Evolutionary conservation across 2,329 filamentous ascomycete genomes (phyloP), one percentile per base, ranked within the genome.

Genomic region (Colletotrichum neosansevieriae): DNA sequence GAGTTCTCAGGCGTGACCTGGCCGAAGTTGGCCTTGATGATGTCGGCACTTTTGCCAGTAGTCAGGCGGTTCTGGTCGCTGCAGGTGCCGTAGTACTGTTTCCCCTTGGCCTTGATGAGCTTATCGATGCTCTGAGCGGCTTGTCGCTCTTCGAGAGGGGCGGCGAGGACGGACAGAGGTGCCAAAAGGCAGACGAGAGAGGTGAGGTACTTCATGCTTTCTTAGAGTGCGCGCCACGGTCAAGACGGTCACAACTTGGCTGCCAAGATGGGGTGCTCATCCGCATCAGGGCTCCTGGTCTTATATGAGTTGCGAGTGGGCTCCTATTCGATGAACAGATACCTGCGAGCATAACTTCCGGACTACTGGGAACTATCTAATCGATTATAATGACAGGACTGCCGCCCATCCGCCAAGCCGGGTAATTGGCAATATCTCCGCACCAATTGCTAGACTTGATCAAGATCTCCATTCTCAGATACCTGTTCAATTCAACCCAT

Each of bases 1-100:
- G 83, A 87, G 82, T 92, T 92, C 81, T 92, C 90, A 1, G 86
- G 85, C 0, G 89, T 91, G 21, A 92, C 81, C 75, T 88, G 85
- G 19, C 89, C 89, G 70, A 91, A 92, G 76, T 90, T 81, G 60
- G 82, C 79, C 70, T 84, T 83, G 76, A 92, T 87, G 73, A 90
- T 83, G 66, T 82, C 82, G n/a, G 83, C 82, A 67, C 84, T 87
- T 71, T 83, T 80, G 62, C 80, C 82, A 10, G 79, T 75, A 38
- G 75, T 80, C 4, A 92, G 83, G 11, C 80, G 82, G 69, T 79
- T 80, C 73, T 86, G 81, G 74, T 92, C 89, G 2, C 85, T 82
- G 62, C 81, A 83, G 13, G 84, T 85, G 71, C 90, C 91, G 63
- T 86, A 87, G 79, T 92, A 92, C 71, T 86, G 82, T 80, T 92